Evolutionary conservation across 148 eudicot genomes (phyloP).

Genomic region (Chenopodium formosanum): DNA sequence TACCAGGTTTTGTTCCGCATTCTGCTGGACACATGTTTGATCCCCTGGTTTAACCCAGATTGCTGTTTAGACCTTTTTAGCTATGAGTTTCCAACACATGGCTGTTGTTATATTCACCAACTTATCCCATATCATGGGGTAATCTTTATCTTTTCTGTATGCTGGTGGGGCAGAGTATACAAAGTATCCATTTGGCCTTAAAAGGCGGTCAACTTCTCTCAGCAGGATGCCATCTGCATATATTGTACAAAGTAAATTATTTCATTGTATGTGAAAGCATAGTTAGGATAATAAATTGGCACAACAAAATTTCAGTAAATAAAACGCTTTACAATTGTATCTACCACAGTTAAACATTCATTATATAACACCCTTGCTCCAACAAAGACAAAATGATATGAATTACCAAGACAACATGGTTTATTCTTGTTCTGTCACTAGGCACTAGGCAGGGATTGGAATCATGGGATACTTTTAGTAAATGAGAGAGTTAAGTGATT

Average conservation of each 20-base stretch:
- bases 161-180: slow-evolving; percentile 99
- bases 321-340: background rate
- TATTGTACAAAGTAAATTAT: background rate
- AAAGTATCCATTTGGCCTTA: slow-evolving; percentile 87
- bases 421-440: background rate
- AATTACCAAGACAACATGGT: background rate
- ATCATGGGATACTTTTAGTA: no score
- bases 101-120: slow-evolving; percentile 66
- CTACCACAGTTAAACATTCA: background rate
- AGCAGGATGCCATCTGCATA: slow-evolving; percentile 75
- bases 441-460: no score
- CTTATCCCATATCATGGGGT: slow-evolving; percentile 79
- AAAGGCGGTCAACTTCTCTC: slow-evolving; percentile 79
- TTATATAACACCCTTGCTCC: background rate
- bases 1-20: slow-evolving; percentile 64
- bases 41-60: slow-evolving; percentile 83
- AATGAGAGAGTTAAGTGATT: background rate
- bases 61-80: slow-evolving; percentile 88
- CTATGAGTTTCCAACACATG: slow-evolving; percentile 95
- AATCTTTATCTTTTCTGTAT: slow-evolving; percentile 91
- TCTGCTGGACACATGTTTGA: slow-evolving; percentile 58
- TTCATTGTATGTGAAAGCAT: background rate
- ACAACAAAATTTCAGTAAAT: background rate
- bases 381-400: background rate
- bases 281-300: background rate